Evolutionary conservation across 345 rosid species (phyloP).

Genomic region (Eucalyptus coolabah): DNA sequence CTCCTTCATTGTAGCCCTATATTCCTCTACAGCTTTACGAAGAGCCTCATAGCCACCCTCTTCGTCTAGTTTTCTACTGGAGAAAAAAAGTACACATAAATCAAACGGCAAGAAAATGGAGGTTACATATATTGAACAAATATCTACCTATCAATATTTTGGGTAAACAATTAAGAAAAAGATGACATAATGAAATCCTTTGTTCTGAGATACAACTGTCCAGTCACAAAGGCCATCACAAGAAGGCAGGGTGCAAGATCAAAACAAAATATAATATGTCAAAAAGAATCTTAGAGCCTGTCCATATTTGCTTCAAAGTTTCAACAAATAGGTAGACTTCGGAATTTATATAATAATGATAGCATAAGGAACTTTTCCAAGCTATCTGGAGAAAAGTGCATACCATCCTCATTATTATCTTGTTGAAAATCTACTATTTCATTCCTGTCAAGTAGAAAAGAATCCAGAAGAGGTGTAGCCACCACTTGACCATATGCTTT

Average conservation of each 20-base stretch:
- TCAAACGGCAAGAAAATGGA: not conserved
- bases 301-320: not conserved
- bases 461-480: constrained; percentile 14
- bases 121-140: not conserved
- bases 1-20: constrained; percentile 36
- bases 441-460: not conserved
- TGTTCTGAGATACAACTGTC: not conserved
- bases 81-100: not conserved
- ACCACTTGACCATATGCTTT: constrained; percentile 15
- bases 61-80: not conserved
- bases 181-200: not conserved
- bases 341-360: not conserved
- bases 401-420: constrained; percentile 9
- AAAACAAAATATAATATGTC: not conserved
- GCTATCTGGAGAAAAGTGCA: not conserved
- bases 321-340: not conserved
- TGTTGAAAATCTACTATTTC: not conserved
- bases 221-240: not conserved
- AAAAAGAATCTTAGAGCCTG: not conserved
- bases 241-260: not conserved
- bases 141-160: not conserved
- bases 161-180: not conserved
- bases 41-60: constrained; percentile 32
- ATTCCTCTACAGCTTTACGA: constrained; percentile 38
- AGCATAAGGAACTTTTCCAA: not conserved